These are phyloP conservation scores for Cystofilobasidium macerans DNA, from an alignment of 768 basidiomycete genomes.

Conservation along the genomic window DNA sequence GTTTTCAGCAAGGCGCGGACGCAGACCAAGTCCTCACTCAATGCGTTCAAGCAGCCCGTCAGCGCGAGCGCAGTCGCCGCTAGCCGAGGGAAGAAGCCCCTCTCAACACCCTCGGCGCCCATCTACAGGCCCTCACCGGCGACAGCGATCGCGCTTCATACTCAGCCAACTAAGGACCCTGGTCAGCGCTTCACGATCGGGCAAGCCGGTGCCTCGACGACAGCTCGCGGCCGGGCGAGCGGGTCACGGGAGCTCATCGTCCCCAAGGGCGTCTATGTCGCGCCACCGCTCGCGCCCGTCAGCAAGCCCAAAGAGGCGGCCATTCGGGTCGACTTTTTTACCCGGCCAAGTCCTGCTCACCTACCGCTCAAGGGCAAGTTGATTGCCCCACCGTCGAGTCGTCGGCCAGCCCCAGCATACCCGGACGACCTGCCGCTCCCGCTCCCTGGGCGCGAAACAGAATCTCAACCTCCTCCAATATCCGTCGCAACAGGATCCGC, in stretches of 20 bases:
- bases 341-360: too few species aligned
- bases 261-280: neutral
- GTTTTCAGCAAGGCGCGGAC: conserved; percentile 7
- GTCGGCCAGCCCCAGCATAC: too few species aligned
- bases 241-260: neutral
- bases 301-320: too few species aligned
- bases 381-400: too few species aligned
- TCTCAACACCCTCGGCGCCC: neutral
- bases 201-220: neutral
- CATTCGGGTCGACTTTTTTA: too few species aligned
- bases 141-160: neutral
- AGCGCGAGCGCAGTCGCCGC: neutral
- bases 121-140: neutral
- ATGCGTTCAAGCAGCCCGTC: conserved; percentile 9
- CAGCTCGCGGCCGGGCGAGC: neutral
- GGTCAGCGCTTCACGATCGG: neutral
- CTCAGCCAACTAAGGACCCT: neutral
- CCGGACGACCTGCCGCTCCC: too few species aligned
- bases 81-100: neutral
- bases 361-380: too few species aligned
- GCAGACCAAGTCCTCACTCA: conserved; percentile 1
- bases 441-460: too few species aligned
- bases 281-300: neutral
- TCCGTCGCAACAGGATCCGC: too few species aligned
- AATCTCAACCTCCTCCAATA: too few species aligned